Percentiles rank a stretch among this genome's conserved stretches.
Evolutionary conservation across 2,329 filamentous ascomycete genomes (phyloP).

Genomic region (Pestalotiopsis sp.): DNA sequence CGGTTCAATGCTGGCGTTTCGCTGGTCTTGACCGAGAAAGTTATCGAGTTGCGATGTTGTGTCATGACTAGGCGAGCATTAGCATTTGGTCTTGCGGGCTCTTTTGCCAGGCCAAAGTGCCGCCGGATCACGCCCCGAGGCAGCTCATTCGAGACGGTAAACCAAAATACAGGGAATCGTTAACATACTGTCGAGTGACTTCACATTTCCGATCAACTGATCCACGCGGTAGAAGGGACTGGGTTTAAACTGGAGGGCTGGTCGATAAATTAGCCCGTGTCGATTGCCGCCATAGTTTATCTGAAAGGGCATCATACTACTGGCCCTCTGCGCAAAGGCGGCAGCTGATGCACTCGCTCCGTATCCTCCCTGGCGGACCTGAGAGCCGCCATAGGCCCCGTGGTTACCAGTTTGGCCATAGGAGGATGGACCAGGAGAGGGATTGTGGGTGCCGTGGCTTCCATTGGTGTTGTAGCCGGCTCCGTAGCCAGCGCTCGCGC

Average conservation of each 20-base stretch:
- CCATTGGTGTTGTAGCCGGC: background rate
- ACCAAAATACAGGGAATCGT: background rate
- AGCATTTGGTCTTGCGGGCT: background rate
- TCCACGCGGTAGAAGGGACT: conserved; percentile 85
- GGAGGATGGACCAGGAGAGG: background rate
- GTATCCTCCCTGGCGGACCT: background rate
- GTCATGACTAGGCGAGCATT: conserved; percentile 49
- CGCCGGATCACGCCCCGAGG: background rate
- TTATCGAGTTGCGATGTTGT: conserved; percentile 52
- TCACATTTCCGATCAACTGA: conserved; percentile 63
- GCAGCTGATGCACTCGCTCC: conserved; percentile 6
- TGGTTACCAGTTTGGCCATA: conserved; percentile 8
- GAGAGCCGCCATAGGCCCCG: background rate
- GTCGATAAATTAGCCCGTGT: background rate
- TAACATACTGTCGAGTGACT: conserved; percentile 71
- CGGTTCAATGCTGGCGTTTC: conserved; percentile 54
- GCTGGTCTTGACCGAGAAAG: conserved; percentile 47
- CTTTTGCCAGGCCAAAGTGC: background rate
- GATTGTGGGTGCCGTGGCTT: background rate
- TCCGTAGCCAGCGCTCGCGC: background rate
- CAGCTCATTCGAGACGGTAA: background rate
- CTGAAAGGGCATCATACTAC: conserved; percentile 3
- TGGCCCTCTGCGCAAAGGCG: conserved; percentile 2
- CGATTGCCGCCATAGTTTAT: background rate
- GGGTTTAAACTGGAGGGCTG: conserved; percentile 52